Evolutionary conservation across 2,329 filamentous ascomycete species (phyloP), one percentile per base, ranked within the genome.

Genomic region (Paraconiothyrium brasiliense): DNA sequence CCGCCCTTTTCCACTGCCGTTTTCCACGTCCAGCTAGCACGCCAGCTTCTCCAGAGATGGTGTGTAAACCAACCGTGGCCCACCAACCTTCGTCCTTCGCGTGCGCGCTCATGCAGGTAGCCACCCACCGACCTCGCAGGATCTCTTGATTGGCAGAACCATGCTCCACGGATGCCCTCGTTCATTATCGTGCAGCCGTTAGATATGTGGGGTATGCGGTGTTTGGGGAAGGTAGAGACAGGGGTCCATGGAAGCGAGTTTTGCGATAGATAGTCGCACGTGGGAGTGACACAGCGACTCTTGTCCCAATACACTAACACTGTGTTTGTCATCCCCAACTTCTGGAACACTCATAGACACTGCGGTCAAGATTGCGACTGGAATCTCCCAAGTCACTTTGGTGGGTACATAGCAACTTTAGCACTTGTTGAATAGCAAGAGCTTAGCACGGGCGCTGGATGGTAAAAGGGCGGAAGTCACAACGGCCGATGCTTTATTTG

Each of bases 161-260:
- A 32, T 32, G 24, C 46, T 22, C 46, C 6, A 8, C 24, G 37
- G 24, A 43, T 13, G n/a, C 14, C 46, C 20, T 30, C 14, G 7
- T 32, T 35, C 11, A 44, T 44, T 46, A 47, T 56, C 54, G 20
- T 47, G 43, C 54, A 47, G 41, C 30, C n/a, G 39, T 46, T 46
- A 20, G 20, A 20, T 20, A 22, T 47, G 54, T 47, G 54, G 43
- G 54, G 54, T 35, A 47, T 56, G 41, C 52, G 30, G 37, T 16
- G 27, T 47, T 30, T 30, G 54, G 44, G 16, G 13, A 54, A 22
- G 20, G 27, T 16, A 32, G 22, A 22, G 30, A 11, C 54, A 56
- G 43, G 54, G 54, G 54, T 47, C n/a, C 7, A n/a, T 39, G 14
- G 30, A 56, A 55, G 52, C 54, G 54, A 56, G 39, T 32, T 27